These are phyloP conservation scores for Papiliotrema laurentii DNA, from an alignment of 1,284 basidiomycete species.

Conservation along the genomic window DNA sequence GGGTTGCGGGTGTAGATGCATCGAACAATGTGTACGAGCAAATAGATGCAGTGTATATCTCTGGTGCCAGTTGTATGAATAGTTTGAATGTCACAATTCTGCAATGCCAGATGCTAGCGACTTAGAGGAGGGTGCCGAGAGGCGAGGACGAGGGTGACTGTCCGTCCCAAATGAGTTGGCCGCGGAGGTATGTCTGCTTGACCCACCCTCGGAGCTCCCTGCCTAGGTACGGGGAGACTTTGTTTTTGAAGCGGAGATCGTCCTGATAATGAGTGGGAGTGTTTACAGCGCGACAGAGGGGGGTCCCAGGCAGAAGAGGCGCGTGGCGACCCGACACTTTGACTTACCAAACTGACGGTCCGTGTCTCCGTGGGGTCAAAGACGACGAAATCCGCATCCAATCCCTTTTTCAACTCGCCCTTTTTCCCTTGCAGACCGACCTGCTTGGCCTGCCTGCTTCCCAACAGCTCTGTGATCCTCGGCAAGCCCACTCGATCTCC, in stretches of 20 bases:
- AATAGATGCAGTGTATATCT: background rate
- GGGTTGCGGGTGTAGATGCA: background rate
- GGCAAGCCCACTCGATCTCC: slow-evolving; percentile 53
- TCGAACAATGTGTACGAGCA: background rate
- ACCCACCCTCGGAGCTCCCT: slow-evolving; percentile 65
- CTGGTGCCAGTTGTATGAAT: too few relatives aligned
- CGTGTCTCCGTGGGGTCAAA: slow-evolving; percentile 70
- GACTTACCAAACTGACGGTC: slow-evolving; percentile 53
- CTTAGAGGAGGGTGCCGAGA: slow-evolving; percentile 1
- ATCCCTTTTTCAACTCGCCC: slow-evolving; percentile 65
- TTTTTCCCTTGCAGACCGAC: slow-evolving; percentile 66
- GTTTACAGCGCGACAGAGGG: too few relatives aligned
- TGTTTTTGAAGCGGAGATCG: slow-evolving; percentile 80
- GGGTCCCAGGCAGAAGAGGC: background rate
- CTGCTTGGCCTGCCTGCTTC: slow-evolving; percentile 66
- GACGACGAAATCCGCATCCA: slow-evolving; percentile 77
- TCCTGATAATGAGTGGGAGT: slow-evolving; percentile 52
- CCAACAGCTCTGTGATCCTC: slow-evolving; percentile 69
- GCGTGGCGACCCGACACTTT: background rate
- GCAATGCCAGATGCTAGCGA: background rate
- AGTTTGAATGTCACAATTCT: too few relatives aligned
- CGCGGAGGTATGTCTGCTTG: slow-evolving; percentile 70
- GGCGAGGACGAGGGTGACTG: background rate
- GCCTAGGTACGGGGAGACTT: slow-evolving; percentile 81
- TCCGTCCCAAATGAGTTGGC: slow-evolving; percentile 61